Base-by-base conservation (phyloP, 1,284 basidiomycete species). In the Inonotus hispidus region DNA sequence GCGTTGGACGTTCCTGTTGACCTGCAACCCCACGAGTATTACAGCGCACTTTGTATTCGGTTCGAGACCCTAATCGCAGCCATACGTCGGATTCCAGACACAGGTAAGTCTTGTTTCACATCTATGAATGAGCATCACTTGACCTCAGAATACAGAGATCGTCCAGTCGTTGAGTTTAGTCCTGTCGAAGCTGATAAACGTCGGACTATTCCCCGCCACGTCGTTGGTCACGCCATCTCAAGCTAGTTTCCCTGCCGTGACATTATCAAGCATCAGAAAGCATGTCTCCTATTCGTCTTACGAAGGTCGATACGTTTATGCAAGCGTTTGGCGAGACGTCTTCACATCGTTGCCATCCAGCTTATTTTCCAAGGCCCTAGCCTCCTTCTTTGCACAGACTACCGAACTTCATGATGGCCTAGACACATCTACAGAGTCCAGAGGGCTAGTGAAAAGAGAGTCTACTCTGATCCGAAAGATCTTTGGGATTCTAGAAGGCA, bases 201-300 rank as follows among this genome's bases (percentile, higher is more conserved):
- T 85, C 23, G 88, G 90, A 3, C 70, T 82, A 1, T 88, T 93
- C 63, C 83, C 84, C 5, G 66, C 78, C 0, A 71, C 72, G 0
- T 65, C 74, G 56, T 69, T 70, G 13, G 71, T 58, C 29, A 38
- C 49, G 3, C 80, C 79, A 53, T 84, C 79, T 3, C 88, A 82
- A 63, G 77, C 79, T 32, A 92, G 82, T 5, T 94, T 85, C 75
- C 92, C 83, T 71, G 71, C 69, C 49, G 75, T 72, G 13, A 79
- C 70, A 3, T 73, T 84, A 46, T 77, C 77, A 8, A 72, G 67
- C 37, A 80, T 90, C 45, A 80, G 81, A 32, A 61, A 64, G 2
- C 79, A 79, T 45, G 66, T 84, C 1, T 58, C 60, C 6, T 53
- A 56, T 35, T 37, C 56, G 4, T 56, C 65, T 1, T 54, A 64